These are phyloP conservation scores for Pharus latifolius DNA, from an alignment of 176 grass and related monocot species.

Conservation along the genomic window DNA sequence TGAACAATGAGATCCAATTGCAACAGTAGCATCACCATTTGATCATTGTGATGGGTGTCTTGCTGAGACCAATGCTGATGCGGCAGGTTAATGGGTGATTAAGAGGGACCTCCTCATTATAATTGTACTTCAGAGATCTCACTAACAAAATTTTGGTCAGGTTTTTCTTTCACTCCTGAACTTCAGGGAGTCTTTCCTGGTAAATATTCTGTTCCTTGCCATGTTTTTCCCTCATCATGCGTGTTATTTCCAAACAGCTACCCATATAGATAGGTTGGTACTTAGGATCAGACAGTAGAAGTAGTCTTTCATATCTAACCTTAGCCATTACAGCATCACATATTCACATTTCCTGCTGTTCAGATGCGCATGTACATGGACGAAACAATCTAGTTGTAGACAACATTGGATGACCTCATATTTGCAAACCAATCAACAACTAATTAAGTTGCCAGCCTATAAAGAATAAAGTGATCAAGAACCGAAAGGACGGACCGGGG, in stretches of 20 bases:
- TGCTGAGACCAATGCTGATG: not conserved
- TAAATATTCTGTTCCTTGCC: not conserved
- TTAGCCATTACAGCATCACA: no score
- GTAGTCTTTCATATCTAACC: not conserved
- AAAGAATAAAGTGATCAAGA: not conserved
- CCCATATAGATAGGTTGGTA: not conserved
- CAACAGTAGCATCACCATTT: not conserved
- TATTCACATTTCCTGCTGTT: no score
- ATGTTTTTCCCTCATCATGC: not conserved
- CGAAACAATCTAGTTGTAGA: not conserved
- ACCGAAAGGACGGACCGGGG: slow-evolving; percentile 35
- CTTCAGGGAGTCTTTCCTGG: not conserved
- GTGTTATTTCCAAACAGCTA: not conserved
- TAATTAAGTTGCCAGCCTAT: not conserved
- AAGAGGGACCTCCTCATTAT: not conserved
- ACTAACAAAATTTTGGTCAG: not conserved
- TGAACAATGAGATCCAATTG: not conserved
- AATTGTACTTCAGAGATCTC: not conserved
- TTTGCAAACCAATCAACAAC: not conserved
- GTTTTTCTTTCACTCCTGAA: not conserved
- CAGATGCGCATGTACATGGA: not conserved
- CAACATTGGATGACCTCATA: not conserved
- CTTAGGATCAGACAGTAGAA: not conserved
- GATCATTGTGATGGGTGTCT: not conserved
- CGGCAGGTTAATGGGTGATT: not conserved